These are phyloP conservation scores for Metschnikowia bowlesiae DNA, from an alignment of 805 yeast species.

Conservation along the genomic window DNA sequence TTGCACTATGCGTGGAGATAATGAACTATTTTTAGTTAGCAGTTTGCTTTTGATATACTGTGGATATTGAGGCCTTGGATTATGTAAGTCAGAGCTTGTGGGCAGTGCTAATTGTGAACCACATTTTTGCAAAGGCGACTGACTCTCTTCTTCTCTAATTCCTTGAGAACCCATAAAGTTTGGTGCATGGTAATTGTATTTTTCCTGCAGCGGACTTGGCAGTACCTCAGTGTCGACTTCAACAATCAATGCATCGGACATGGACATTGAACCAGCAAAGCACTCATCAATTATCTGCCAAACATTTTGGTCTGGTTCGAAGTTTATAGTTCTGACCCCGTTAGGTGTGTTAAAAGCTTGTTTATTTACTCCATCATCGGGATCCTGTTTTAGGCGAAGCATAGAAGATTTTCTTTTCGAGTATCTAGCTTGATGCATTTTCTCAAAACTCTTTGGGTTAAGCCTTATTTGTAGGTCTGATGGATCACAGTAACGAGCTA, in stretches of 20 bases:
- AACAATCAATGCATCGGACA: slow-evolving; percentile 60
- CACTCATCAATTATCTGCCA: slow-evolving; percentile 54
- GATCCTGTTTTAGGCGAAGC: slow-evolving; percentile 7
- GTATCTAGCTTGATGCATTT: slow-evolving; percentile 1
- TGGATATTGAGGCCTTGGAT: slow-evolving; percentile 34
- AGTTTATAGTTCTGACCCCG: not conserved
- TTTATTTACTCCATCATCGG: slow-evolving; percentile 2
- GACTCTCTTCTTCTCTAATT: not conserved
- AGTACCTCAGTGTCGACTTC: slow-evolving; percentile 24
- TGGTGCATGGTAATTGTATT: not conserved
- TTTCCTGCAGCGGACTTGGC: not conserved
- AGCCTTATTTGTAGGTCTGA: slow-evolving; percentile 49
- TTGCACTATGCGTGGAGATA: slow-evolving; percentile 6
- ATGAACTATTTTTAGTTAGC: slow-evolving; percentile 8
- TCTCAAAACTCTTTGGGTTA: slow-evolving; percentile 1
- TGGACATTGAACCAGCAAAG: slow-evolving; percentile 64
- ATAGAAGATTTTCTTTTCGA: slow-evolving; percentile 6
- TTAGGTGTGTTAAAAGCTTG: not conserved
- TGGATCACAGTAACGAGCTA: slow-evolving; percentile 61
- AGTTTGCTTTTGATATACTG: slow-evolving; percentile 9
- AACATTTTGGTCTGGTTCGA: slow-evolving; percentile 62
- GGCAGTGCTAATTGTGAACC: slow-evolving; percentile 1
- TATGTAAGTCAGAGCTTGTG: slow-evolving; percentile 19
- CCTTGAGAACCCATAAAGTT: not conserved
- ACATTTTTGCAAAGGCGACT: slow-evolving; percentile 3